Conservation (phyloP, 805 yeast genomes). For the Groenewaldozyma salmanticensis region DNA sequence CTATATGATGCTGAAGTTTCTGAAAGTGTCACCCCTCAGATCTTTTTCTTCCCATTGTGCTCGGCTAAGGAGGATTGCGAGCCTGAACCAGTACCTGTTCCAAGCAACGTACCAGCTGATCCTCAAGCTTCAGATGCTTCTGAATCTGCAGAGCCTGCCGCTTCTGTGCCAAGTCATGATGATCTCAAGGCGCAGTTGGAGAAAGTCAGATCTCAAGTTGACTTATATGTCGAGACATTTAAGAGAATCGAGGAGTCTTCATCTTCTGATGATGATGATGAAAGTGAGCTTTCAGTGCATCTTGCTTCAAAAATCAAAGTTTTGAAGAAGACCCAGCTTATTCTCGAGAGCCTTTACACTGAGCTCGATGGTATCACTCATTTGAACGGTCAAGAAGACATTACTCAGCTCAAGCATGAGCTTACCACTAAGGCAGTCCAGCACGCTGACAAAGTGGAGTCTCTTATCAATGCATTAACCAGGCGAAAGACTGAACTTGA, state of each 20-base stretch:
- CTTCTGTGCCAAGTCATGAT: constrained; percentile 9
- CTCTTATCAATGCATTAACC: constrained; percentile 12
- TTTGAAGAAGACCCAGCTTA: constrained; percentile 19
- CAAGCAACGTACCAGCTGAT: background rate
- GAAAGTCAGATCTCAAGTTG: constrained; percentile 10
- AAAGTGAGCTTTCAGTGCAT: constrained; percentile 3
- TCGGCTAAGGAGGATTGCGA: no score
- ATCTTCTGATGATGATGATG: constrained; percentile 7
- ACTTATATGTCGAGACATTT: constrained; percentile 13
- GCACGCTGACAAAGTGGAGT: constrained; percentile 19
- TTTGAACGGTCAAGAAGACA: constrained; percentile 3
- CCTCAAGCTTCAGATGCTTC: background rate
- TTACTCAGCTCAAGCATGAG: constrained; percentile 15
- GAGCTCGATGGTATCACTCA: constrained; percentile 15
- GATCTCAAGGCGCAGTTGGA: constrained; percentile 1
- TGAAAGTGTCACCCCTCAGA: background rate
- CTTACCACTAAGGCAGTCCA: constrained; percentile 13
- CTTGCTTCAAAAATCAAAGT: constrained; percentile 19
- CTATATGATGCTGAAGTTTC: constrained; percentile 1
- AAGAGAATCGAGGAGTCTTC: constrained; percentile 11
- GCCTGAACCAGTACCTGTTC: no score
- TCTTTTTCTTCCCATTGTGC: no score
- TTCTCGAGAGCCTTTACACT: constrained; percentile 18
- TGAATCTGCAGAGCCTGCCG: constrained; percentile 12
- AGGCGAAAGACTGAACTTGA: constrained; percentile 7